These are phyloP conservation scores for Alternaria viburni DNA, from an alignment of 2,329 filamentous ascomycete species.

Conservation along the genomic window DNA sequence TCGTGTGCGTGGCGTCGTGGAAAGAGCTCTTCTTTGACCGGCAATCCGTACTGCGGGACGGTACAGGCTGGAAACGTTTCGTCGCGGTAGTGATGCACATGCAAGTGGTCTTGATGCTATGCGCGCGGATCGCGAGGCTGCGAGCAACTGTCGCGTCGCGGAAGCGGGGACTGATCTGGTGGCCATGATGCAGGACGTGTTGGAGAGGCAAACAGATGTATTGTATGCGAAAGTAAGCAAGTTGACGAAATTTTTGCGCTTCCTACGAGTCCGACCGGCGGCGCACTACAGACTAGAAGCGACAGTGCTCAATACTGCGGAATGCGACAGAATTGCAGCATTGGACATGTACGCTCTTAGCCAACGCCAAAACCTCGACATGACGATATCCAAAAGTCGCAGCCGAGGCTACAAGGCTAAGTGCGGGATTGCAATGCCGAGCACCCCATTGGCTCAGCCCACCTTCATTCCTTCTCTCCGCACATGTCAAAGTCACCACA, in stretches of 20 bases:
- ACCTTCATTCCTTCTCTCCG: background rate
- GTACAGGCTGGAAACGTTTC: constrained; percentile 25
- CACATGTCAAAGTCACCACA: background rate
- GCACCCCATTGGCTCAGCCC: constrained; percentile 26
- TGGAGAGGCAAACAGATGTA: constrained; percentile 4
- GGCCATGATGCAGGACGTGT: constrained; percentile 34
- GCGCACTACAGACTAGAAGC: background rate
- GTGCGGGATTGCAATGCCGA: constrained; percentile 28
- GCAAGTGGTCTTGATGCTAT: constrained; percentile 26
- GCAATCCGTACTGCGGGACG: constrained; percentile 46
- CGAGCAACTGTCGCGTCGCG: constrained; percentile 34
- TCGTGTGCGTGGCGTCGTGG: constrained; percentile 38
- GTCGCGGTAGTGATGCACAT: constrained; percentile 22
- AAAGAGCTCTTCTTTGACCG: constrained; percentile 47
- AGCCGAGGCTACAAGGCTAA: constrained; percentile 36
- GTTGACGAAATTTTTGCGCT: background rate
- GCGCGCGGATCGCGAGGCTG: constrained; percentile 26
- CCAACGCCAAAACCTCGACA: constrained; percentile 21
- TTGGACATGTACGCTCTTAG: constrained; percentile 5
- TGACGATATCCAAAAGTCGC: constrained; percentile 34
- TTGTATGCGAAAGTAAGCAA: background rate
- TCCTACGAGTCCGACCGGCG: background rate
- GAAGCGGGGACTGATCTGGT: constrained; percentile 37
- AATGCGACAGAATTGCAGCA: constrained; percentile 13
- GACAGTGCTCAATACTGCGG: constrained; percentile 8